A percentile compares a stretch with the other conserved stretches of the same genome.
Conservation (phyloP, 768 basidiomycete genomes). For the Infundibulicybe gibba region DNA sequence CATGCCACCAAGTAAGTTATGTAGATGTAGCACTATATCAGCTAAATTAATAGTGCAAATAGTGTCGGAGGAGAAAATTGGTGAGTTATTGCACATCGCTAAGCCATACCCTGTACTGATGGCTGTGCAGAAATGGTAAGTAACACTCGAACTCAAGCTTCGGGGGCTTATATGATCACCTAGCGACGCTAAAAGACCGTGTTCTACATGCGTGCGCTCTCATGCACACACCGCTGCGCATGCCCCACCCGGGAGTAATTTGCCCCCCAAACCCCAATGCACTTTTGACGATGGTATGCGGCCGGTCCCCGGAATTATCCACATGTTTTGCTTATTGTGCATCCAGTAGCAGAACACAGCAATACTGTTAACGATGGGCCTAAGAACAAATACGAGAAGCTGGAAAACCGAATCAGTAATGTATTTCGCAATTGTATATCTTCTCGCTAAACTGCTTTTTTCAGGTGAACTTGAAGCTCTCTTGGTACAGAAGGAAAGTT, state of each 20-base stretch:
- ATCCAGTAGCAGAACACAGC: constrained; percentile 37
- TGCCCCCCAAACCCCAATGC: constrained; percentile 61
- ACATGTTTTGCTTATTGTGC: background rate
- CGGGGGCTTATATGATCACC: background rate
- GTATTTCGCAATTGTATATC: background rate
- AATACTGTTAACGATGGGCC: constrained; percentile 41
- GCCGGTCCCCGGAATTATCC: background rate
- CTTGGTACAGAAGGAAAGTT: constrained; percentile 53
- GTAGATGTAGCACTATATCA: constrained; percentile 7
- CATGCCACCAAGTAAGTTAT: constrained; percentile 48
- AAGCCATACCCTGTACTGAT: constrained; percentile 4
- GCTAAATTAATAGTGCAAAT: constrained; percentile 17
- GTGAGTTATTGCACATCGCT: constrained; percentile 31
- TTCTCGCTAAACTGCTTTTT: constrained; percentile 1
- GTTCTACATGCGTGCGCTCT: constrained; percentile 74
- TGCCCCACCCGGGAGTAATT: constrained; percentile 49
- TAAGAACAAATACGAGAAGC: constrained; percentile 56
- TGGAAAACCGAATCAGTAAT: constrained; percentile 71
- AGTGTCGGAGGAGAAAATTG: constrained; percentile 74
- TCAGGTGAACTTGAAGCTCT: constrained; percentile 66
- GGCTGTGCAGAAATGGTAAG: constrained; percentile 54
- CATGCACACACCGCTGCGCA: constrained; percentile 67
- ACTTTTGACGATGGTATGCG: constrained; percentile 70
- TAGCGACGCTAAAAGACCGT: constrained; percentile 75
- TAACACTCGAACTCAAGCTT: background rate